Evolutionary conservation across 768 basidiomycete genomes (phyloP).

Genomic region (Lactarius pseudohatsudake): DNA sequence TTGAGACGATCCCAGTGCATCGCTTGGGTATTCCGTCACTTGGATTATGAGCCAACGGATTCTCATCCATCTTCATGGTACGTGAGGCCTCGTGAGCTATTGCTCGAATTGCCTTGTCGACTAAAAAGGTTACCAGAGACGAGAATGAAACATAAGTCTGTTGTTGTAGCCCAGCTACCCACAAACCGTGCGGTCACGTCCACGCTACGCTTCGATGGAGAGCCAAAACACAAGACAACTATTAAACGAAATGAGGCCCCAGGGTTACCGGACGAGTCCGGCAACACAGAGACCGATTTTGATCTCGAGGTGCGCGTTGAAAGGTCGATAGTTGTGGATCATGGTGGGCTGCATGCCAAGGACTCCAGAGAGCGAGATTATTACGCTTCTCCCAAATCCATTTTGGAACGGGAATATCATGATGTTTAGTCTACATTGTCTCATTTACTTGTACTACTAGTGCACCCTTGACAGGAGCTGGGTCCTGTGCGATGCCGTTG

Average conservation of each 20-base stretch:
- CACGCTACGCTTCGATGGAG: not conserved
- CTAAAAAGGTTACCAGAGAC: conserved; percentile 26
- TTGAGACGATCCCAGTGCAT: conserved; percentile 29
- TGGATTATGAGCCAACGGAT: conserved; percentile 42
- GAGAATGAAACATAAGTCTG: conserved; percentile 21
- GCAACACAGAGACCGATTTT: conserved; percentile 13
- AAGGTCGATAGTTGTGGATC: conserved; percentile 7
- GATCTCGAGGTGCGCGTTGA: conserved; percentile 28
- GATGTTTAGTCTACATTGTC: conserved; percentile 2
- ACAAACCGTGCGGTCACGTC: not conserved
- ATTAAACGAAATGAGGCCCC: not conserved
- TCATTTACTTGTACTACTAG: not conserved
- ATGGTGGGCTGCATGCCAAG: not conserved
- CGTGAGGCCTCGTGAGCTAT: conserved; percentile 31
- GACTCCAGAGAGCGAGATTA: not conserved
- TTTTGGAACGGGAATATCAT: not conserved
- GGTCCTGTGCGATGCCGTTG: too few species aligned
- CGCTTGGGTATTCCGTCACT: conserved; percentile 38
- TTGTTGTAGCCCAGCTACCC: not conserved
- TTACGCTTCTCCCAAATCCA: too few species aligned
- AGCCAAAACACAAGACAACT: not conserved
- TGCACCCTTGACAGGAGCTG: not conserved
- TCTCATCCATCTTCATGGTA: conserved; percentile 38
- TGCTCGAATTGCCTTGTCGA: not conserved
- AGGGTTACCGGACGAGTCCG: not conserved